phyloP scores from a whole-genome alignment of 2,329 filamentous ascomycete species.

The Epichloe bromicola region DNA sequence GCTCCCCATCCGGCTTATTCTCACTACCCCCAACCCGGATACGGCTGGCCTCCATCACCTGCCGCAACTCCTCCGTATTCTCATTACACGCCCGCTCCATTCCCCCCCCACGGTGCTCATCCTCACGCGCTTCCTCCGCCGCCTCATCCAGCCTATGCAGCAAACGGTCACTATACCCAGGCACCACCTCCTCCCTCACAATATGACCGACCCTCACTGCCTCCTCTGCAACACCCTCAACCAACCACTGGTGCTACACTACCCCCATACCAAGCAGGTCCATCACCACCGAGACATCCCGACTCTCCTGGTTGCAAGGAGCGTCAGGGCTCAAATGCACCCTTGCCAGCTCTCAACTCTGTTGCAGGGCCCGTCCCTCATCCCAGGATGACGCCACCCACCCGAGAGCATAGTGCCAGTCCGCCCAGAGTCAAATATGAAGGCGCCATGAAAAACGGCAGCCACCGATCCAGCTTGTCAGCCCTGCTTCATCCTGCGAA shows the following conservation, averaged over 20 bases:
- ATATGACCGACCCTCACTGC: constrained; percentile 25
- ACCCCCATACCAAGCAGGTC: constrained; percentile 20
- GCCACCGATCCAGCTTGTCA: constrained; percentile 33
- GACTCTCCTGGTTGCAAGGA: constrained; percentile 33
- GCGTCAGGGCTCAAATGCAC: constrained; percentile 29
- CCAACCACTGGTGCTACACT: constrained; percentile 9
- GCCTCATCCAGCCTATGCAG: constrained; percentile 15
- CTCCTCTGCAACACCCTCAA: constrained; percentile 22
- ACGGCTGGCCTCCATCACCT: constrained; percentile 44
- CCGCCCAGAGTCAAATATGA: constrained; percentile 31
- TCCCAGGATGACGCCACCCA: constrained; percentile 26
- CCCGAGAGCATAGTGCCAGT: constrained; percentile 33
- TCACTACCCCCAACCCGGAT: constrained; percentile 31
- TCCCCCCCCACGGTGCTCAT: constrained; percentile 16
- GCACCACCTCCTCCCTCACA: constrained; percentile 2
- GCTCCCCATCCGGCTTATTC: constrained; percentile 20
- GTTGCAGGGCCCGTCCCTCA: constrained; percentile 12
- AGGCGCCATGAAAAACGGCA: constrained; percentile 14
- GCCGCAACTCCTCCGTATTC: constrained; percentile 40
- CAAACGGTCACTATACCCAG: constrained; percentile 15
- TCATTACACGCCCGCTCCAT: constrained; percentile 29
- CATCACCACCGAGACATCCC: constrained; percentile 22
- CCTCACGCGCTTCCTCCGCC: constrained; percentile 15
- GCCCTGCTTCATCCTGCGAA: constrained; percentile 39
- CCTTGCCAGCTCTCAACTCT: constrained; percentile 28